Evolutionary conservation across 306 rosid genomes (phyloP).

Genomic region (Arachis hypogaea): DNA sequence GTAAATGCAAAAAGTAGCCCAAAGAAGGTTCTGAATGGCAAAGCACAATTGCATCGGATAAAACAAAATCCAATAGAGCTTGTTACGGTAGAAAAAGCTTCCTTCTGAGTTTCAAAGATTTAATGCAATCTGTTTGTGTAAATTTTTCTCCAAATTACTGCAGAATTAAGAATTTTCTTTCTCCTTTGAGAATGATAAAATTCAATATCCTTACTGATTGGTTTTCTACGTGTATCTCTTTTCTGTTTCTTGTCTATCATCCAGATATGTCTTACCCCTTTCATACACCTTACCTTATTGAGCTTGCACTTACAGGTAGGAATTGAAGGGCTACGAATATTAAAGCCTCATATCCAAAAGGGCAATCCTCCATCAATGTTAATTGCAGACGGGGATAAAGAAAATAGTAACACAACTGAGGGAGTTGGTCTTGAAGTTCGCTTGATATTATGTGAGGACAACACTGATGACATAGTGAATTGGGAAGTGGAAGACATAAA

Average conservation of each 20-base stretch:
- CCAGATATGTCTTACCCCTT: background rate
- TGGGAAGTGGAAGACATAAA: constrained; percentile 89
- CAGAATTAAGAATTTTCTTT: constrained; percentile 24
- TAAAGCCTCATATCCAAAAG: constrained; percentile 70
- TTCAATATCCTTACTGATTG: constrained; percentile 2
- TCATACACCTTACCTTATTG: background rate
- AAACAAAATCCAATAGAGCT: constrained; percentile 66
- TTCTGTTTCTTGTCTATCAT: constrained; percentile 24
- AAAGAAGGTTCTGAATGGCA: constrained; percentile 50
- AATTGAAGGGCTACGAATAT: constrained; percentile 77
- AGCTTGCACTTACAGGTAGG: constrained; percentile 63
- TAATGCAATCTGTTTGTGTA: constrained; percentile 6
- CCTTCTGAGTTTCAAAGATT: constrained; percentile 29
- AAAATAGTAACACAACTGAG: constrained; percentile 50
- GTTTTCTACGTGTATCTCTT: constrained; percentile 28
- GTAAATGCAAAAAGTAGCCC: constrained; percentile 74
- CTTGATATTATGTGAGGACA: constrained; percentile 62
- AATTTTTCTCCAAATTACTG: constrained; percentile 22
- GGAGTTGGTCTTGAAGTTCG: constrained; percentile 81
- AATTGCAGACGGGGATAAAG: constrained; percentile 64
- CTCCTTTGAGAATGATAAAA: constrained; percentile 32
- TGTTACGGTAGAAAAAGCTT: constrained; percentile 61
- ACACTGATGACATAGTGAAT: constrained; percentile 56
- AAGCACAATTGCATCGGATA: constrained; percentile 44
- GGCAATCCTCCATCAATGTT: constrained; percentile 41